Conservation (phyloP, 139 green algal genomes). For the Volvox africanus region DNA sequence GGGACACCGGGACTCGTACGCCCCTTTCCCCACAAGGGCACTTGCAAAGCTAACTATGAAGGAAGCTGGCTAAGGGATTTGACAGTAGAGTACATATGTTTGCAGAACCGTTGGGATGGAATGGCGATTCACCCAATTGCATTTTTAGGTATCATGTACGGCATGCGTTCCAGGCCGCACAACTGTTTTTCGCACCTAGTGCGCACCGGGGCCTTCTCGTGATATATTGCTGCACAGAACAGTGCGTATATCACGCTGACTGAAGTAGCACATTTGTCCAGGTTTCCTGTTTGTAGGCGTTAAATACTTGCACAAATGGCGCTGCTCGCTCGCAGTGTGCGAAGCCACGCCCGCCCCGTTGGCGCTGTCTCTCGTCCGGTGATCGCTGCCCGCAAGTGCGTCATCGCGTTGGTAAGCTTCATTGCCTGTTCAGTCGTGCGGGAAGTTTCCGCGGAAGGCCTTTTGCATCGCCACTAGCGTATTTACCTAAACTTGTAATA, state of each 20-base stretch:
- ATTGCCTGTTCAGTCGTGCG: neutral
- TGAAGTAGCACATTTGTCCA: neutral
- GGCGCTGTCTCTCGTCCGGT: neutral
- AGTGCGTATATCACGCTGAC: neutral
- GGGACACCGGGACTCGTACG: no score
- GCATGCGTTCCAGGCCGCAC: neutral
- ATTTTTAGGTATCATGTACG: neutral
- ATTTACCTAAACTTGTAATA: no score
- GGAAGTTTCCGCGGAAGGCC: neutral
- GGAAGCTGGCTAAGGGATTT: no score
- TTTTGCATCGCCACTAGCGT: no score
- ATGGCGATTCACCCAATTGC: no score
- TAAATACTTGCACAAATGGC: constrained; percentile 8
- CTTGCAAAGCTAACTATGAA: no score
- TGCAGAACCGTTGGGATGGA: no score
- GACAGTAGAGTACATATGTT: no score
- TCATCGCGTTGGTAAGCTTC: neutral
- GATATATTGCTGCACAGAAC: neutral
- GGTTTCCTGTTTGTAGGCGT: neutral
- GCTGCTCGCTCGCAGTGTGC: constrained; percentile 9
- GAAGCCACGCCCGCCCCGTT: neutral
- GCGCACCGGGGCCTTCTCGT: neutral
- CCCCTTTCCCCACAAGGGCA: no score
- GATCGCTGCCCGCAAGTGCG: neutral
- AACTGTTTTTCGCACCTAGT: neutral